Conservation (phyloP, 2,329 filamentous ascomycete species). For the Trichoderma guizhouense region DNA sequence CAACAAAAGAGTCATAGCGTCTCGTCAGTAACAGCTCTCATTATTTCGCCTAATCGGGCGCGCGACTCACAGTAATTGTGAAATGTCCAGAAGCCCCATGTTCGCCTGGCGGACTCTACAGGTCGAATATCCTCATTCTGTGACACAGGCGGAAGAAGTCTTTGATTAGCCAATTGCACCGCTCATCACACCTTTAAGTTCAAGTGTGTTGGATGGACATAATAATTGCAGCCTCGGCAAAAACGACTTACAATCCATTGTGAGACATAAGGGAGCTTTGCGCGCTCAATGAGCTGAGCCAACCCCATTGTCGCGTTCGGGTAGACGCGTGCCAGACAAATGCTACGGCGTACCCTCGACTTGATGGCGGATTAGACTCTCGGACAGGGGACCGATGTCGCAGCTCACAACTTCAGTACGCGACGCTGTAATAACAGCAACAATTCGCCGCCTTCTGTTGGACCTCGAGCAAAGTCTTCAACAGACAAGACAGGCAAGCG, state of each 20-base stretch:
- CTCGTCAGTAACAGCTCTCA: neutral
- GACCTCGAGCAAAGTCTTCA: neutral
- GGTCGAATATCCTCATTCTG: conserved; percentile 51
- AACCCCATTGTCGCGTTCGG: conserved; percentile 9
- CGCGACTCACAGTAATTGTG: conserved; percentile 41
- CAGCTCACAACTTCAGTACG: neutral
- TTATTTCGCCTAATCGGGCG: neutral
- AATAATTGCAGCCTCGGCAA: neutral
- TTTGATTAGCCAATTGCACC: neutral
- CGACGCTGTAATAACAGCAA: neutral
- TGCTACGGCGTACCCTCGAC: neutral
- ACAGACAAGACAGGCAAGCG: neutral
- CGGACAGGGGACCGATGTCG: neutral
- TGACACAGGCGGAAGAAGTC: neutral
- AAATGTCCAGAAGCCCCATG: conserved; percentile 42
- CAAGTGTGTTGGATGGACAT: neutral
- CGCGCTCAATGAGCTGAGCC: conserved; percentile 24
- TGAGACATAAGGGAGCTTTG: conserved; percentile 31
- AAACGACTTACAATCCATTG: conserved; percentile 32
- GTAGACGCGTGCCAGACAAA: neutral
- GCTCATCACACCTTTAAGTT: neutral
- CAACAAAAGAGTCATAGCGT: neutral
- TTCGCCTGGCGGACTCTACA: conserved; percentile 40
- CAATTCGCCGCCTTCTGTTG: neutral
- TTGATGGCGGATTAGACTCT: neutral